A percentile compares a stretch with the other conserved stretches of the same genome.
Conservation (phyloP, 805 yeast genomes). For the Teunomyces lycoperdinae region DNA sequence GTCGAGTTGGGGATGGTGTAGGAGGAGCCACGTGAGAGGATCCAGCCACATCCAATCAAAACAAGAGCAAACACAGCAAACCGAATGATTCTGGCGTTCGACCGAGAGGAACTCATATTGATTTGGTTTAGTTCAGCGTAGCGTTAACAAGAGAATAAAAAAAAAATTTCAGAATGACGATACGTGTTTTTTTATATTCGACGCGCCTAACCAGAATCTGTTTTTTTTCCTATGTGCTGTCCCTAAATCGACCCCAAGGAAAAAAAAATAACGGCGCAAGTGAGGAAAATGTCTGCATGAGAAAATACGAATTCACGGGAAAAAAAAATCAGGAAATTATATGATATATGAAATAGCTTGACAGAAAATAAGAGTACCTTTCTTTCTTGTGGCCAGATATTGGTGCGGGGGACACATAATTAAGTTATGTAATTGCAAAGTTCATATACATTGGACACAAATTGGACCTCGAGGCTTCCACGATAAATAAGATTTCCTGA, state of each 20-base stretch:
- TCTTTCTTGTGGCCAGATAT: too few relatives aligned
- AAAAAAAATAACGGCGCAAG: not conserved
- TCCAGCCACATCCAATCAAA: slow-evolving; percentile 46
- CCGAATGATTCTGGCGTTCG: slow-evolving; percentile 47
- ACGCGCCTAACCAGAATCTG: not conserved
- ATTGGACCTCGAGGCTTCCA: too few relatives aligned
- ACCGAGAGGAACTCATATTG: slow-evolving; percentile 35
- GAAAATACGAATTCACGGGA: not conserved
- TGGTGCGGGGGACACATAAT: too few relatives aligned
- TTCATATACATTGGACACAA: too few relatives aligned
- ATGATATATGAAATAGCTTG: too few relatives aligned
- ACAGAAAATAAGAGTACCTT: too few relatives aligned
- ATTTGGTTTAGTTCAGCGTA: too few relatives aligned
- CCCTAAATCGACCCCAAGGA: not conserved
- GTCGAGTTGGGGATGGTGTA: slow-evolving; percentile 24
- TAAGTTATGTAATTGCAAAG: too few relatives aligned
- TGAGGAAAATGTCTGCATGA: not conserved
- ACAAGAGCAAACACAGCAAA: slow-evolving; percentile 47
- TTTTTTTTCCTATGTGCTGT: not conserved
- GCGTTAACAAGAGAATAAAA: too few relatives aligned
- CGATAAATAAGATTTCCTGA: too few relatives aligned
- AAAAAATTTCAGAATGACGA: not conserved
- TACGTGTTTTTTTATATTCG: not conserved
- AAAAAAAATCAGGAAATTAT: not conserved
- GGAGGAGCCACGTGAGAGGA: slow-evolving; percentile 47